These are phyloP conservation scores for Parachaetomium inaequale DNA, from an alignment of 495 filamentous ascomycete genomes.

Conservation along the genomic window DNA sequence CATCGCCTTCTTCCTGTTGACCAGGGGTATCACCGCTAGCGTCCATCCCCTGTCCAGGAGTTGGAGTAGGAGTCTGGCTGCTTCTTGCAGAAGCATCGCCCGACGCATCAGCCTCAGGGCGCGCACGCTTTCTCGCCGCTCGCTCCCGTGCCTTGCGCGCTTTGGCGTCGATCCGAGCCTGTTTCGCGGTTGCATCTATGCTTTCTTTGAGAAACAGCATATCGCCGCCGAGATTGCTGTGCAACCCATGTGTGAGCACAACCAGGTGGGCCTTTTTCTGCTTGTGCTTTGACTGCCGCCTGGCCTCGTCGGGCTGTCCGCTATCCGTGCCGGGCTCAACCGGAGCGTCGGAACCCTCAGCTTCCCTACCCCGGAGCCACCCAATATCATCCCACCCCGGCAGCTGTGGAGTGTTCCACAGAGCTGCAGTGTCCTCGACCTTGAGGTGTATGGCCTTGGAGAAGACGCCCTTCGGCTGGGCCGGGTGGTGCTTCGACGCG, in stretches of 20 bases:
- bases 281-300: conserved; percentile 31
- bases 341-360: conserved; percentile 24
- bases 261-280: conserved; percentile 84
- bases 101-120: conserved; percentile 53
- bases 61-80: not conserved
- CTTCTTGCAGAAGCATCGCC: not conserved
- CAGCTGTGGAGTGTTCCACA: conserved; percentile 88
- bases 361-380: conserved; percentile 29
- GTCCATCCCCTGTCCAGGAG: not conserved
- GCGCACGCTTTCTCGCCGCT: conserved; percentile 27
- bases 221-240: conserved; percentile 94
- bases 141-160: conserved; percentile 50
- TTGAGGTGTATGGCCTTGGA: conserved; percentile 69
- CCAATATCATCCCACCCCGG: conserved; percentile 56
- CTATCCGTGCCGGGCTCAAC: conserved; percentile 15
- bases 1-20: conserved; percentile 16
- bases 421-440: conserved; percentile 78
- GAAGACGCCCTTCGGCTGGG: conserved; percentile 68
- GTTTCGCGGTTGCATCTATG: conserved; percentile 76
- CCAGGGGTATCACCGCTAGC: not conserved
- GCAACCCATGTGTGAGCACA: conserved; percentile 87
- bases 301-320: conserved; percentile 10
- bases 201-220: conserved; percentile 97
- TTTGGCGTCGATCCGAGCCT: conserved; percentile 60
- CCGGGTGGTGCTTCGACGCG: conserved; percentile 41